Conservation (phyloP, 139 green algal species). For the Prasinococcaceae sp. region DNA sequence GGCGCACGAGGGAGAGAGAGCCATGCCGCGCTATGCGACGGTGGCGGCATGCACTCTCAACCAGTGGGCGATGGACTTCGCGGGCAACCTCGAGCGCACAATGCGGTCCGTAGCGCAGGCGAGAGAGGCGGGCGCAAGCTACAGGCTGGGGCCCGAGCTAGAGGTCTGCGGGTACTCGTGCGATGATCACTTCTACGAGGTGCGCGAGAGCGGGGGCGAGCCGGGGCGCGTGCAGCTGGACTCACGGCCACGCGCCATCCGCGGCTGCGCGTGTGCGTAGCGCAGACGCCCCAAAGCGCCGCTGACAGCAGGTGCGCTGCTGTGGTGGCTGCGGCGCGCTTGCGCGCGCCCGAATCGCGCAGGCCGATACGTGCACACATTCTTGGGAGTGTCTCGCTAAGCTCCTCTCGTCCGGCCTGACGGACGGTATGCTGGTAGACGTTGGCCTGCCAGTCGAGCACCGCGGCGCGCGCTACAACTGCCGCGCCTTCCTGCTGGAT, state of each 20-base stretch:
- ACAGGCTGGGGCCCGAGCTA: conserved; percentile 86
- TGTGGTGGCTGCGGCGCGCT: no score
- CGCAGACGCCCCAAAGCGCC: no score
- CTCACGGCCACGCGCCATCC: no score
- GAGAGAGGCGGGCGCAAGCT: conserved; percentile 43
- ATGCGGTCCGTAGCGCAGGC: conserved; percentile 56
- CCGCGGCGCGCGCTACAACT: conserved; percentile 80
- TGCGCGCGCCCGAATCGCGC: no score
- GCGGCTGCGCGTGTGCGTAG: no score
- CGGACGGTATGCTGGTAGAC: conserved; percentile 67
- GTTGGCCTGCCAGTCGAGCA: conserved; percentile 87
- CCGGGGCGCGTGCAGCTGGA: no score
- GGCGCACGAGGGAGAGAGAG: no score
- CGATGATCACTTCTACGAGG: conserved; percentile 94
- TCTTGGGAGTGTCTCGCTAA: conserved; percentile 69
- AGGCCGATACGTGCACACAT: no score
- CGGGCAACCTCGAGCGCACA: conserved; percentile 74
- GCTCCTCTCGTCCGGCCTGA: conserved; percentile 44
- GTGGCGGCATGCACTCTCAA: conserved; percentile 92
- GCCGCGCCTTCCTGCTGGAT: conserved; percentile 67
- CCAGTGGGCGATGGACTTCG: conserved; percentile 96
- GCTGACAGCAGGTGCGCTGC: no score
- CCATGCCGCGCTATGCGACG: no score
- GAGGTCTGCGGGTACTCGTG: conserved; percentile 94
- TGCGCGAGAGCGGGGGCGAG: no score